Evolutionary conservation across 805 yeast genomes (phyloP).

Genomic region (Isabelozyma gotoi): DNA sequence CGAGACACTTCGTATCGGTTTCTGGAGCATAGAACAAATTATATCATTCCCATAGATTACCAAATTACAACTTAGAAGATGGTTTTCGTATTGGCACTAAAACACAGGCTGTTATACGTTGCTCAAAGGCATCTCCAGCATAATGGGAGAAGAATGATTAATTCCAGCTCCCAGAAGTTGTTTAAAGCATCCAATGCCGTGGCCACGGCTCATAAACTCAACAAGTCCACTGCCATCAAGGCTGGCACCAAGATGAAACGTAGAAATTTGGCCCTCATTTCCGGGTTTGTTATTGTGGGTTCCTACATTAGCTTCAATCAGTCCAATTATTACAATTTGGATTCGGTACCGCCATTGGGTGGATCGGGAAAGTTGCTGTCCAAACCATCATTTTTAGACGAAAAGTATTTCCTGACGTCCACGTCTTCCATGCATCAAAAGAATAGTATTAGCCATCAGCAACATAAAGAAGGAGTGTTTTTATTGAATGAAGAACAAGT

Average conservation of each 20-base stretch:
- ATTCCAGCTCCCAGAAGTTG: conserved; percentile 11
- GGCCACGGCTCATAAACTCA: conserved; percentile 4
- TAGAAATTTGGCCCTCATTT: conserved; percentile 38
- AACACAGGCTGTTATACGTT: conserved; percentile 17
- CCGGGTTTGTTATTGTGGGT: conserved; percentile 44
- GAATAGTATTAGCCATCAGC: conserved; percentile 42
- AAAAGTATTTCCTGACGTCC: conserved; percentile 33
- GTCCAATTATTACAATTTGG: conserved; percentile 41
- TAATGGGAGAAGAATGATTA: conserved; percentile 12
- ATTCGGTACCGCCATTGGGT: conserved; percentile 27
- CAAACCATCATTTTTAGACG: conserved; percentile 11
- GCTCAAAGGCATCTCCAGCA: conserved; percentile 12
- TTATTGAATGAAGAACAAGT: conserved; percentile 70
- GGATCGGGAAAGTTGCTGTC: conserved; percentile 15
- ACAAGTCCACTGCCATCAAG: conserved; percentile 2
- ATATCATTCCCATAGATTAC: no score
- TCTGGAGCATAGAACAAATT: neutral
- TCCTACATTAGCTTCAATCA: conserved; percentile 40
- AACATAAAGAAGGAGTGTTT: conserved; percentile 54
- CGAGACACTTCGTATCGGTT: neutral
- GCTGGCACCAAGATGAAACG: conserved; percentile 16
- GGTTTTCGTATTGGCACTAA: conserved; percentile 22
- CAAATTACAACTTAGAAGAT: no score
- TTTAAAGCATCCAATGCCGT: conserved; percentile 8
- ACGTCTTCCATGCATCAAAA: conserved; percentile 46